A percentile compares a stretch with the other conserved stretches of the same genome.
These are phyloP conservation scores for Pseudodiploospora longispora DNA, from an alignment of 2,329 filamentous ascomycete species.

Conservation along the genomic window DNA sequence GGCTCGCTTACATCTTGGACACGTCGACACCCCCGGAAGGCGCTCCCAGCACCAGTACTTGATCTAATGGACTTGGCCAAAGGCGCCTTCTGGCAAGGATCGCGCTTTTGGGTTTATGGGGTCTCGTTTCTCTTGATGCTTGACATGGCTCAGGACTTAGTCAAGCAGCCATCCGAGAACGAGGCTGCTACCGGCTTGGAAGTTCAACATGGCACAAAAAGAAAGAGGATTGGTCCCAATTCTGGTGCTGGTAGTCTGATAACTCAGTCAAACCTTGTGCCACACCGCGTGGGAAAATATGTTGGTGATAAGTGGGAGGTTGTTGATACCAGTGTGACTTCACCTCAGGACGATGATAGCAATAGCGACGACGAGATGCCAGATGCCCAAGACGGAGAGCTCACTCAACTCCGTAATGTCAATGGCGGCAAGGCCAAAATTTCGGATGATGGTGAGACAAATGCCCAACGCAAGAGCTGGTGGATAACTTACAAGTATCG, in stretches of 20 bases:
- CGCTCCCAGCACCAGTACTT: conserved; percentile 66
- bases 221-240: conserved; percentile 42
- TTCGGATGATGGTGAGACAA: conserved; percentile 14
- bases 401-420: conserved; percentile 25
- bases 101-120: conserved; percentile 80
- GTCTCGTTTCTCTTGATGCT: conserved; percentile 87
- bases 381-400: conserved; percentile 22
- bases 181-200: conserved; percentile 22
- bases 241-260: conserved; percentile 48
- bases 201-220: conserved; percentile 36
- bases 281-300: conserved; percentile 34
- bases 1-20: conserved; percentile 81
- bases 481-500: conserved; percentile 93
- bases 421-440: conserved; percentile 9
- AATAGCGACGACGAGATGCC: conserved; percentile 32
- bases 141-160: conserved; percentile 66
- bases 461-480: conserved; percentile 31
- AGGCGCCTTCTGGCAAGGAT: conserved; percentile 75
- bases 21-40: conserved; percentile 67
- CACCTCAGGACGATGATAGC: conserved; percentile 23
- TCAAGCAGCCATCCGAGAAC: conserved; percentile 19
- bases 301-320: conserved; percentile 32
- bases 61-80: conserved; percentile 72
- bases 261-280: conserved; percentile 35
- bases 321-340: conserved; percentile 30